Evolutionary conservation across 208 protist genomes (phyloP).

Genomic region (Trypanosoma vivax): DNA sequence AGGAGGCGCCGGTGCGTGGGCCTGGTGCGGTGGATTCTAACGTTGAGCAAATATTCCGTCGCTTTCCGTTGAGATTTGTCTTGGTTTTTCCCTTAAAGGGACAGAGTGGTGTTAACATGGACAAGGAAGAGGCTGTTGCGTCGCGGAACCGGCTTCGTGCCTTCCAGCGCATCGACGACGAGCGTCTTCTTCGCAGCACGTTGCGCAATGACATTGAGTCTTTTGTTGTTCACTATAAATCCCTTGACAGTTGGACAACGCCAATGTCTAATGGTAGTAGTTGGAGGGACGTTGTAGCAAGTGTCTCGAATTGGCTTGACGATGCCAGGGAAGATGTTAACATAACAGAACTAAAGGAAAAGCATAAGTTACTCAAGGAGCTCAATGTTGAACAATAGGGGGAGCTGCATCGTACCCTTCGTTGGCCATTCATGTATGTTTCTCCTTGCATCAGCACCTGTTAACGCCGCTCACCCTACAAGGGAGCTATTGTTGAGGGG

Average conservation of each 20-base stretch:
- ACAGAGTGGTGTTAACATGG: conserved; percentile 26
- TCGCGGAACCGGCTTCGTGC: conserved; percentile 26
- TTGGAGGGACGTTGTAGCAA: conserved; percentile 34
- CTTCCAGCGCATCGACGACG: conserved; percentile 44
- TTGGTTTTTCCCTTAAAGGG: background rate
- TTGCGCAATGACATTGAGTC: conserved; percentile 67
- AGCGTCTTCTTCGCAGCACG: conserved; percentile 31
- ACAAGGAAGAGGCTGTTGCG: conserved; percentile 21
- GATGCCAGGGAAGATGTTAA: conserved; percentile 14
- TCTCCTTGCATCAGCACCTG: no score
- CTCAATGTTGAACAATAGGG: conserved; percentile 18
- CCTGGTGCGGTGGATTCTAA: background rate
- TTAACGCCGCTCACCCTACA: no score
- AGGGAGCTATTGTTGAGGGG: no score
- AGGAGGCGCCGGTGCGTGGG: no score
- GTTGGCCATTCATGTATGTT: background rate
- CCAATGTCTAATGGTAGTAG: background rate
- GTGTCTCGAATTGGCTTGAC: conserved; percentile 44
- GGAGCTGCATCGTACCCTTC: no score
- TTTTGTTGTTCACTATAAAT: conserved; percentile 41
- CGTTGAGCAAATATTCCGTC: background rate
- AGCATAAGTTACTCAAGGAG: conserved; percentile 19
- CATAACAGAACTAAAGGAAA: conserved; percentile 5
- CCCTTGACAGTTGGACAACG: conserved; percentile 26
- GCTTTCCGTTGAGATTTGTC: conserved; percentile 9